These are phyloP conservation scores for Aegilops sharonensis DNA, from an alignment of 176 grass and related monocot genomes.

Conservation along the genomic window DNA sequence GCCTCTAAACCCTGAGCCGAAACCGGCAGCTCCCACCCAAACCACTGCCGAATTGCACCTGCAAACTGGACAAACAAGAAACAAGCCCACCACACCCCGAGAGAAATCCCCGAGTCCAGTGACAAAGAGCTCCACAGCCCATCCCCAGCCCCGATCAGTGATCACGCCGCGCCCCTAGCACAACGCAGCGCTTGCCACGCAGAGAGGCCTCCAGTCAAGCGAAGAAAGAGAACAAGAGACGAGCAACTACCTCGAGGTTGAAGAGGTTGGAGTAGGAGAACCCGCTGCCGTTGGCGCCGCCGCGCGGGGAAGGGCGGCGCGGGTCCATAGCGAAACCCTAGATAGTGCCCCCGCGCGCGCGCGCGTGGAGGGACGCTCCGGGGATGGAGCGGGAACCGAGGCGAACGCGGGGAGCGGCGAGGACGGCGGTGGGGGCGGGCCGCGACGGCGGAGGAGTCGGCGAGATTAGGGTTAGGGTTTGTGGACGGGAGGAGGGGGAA, in stretches of 20 bases:
- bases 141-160: not conserved
- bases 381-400: not conserved
- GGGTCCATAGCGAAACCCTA: conserved; percentile 74
- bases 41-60: not conserved
- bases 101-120: conserved; percentile 17
- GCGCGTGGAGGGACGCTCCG: conserved; percentile 10
- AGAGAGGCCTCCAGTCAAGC: not conserved
- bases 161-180: not conserved
- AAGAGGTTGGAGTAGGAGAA: conserved; percentile 81
- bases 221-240: not conserved
- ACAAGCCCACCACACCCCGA: not conserved
- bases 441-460: not conserved
- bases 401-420: not conserved
- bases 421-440: not conserved
- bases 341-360: not conserved
- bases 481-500: not conserved
- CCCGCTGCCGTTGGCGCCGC: conserved; percentile 57
- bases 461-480: conserved; percentile 72
- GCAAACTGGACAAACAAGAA: not conserved
- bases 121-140: not conserved
- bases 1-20: not conserved
- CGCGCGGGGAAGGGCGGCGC: conserved; percentile 55
- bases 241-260: conserved; percentile 72
- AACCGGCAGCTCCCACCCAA: not conserved
- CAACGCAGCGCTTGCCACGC: not conserved